Conservation (phyloP, 306 rosid genomes). For the Bauhinia variegata region DNA sequence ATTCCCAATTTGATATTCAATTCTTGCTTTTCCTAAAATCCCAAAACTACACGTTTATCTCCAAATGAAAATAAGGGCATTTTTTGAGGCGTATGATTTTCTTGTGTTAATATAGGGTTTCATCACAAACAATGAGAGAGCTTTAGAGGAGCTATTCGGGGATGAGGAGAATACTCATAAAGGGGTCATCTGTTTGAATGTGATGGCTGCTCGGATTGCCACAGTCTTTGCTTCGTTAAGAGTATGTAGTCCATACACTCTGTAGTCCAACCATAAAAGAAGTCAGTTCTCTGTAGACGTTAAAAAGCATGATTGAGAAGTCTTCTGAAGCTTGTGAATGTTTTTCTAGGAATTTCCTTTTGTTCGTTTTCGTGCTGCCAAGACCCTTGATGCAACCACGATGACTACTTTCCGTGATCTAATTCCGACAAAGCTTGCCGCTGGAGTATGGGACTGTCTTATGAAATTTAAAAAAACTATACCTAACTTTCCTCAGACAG, state of each 20-base stretch:
- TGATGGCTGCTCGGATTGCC: constrained; percentile 80
- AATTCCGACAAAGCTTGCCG: constrained; percentile 96
- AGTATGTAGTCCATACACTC: constrained; percentile 49
- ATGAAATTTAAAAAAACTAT: constrained; percentile 74
- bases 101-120: constrained; percentile 68
- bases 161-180: constrained; percentile 73
- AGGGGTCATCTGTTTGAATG: constrained; percentile 75
- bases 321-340: constrained; percentile 42
- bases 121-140: constrained; percentile 86
- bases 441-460: constrained; percentile 89
- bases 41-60: too few species aligned
- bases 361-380: constrained; percentile 92
- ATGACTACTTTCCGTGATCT: constrained; percentile 90
- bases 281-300: constrained; percentile 22
- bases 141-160: constrained; percentile 86
- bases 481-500: constrained; percentile 84
- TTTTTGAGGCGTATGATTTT: constrained; percentile 17
- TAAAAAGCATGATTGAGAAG: constrained; percentile 26
- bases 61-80: too few species aligned
- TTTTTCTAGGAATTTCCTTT: constrained; percentile 76
- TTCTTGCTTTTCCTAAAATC: too few species aligned
- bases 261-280: constrained; percentile 19
- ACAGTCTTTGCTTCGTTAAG: constrained; percentile 94
- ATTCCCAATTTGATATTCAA: too few species aligned
- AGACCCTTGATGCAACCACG: constrained; percentile 86